Percentiles rank a stretch among this genome's conserved stretches.
Evolutionary conservation across 1,284 basidiomycete genomes (phyloP).

Genomic region (Cutaneotrichosporon cavernicola): DNA sequence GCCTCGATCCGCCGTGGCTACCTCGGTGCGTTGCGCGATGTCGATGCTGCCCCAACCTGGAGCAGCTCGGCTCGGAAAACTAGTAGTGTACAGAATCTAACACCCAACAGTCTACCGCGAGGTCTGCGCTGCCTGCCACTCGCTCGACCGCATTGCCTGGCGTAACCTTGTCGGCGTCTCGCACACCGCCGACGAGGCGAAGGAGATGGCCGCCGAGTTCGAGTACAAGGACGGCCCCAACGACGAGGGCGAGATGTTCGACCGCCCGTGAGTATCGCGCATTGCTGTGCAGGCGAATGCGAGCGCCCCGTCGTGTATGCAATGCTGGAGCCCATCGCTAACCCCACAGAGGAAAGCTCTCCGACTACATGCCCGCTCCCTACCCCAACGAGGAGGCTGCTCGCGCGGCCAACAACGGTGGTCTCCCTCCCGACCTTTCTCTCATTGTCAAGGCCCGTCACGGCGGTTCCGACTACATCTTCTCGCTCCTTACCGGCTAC

Average conservation of each 20-base stretch:
- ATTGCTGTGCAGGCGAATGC: neutral
- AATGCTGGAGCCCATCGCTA: neutral
- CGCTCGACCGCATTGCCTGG: conserved; percentile 98
- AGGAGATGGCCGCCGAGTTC: conserved; percentile 90
- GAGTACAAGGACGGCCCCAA: conserved; percentile 98
- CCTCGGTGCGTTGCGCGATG: conserved; percentile 56
- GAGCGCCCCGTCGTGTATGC: neutral
- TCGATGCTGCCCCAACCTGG: neutral
- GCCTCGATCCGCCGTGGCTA: conserved; percentile 92
- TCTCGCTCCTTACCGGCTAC: conserved; percentile 95
- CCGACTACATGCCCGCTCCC: conserved; percentile 93
- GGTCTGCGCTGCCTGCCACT: conserved; percentile 98
- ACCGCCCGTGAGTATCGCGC: conserved; percentile 72
- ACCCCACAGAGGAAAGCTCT: conserved; percentile 54
- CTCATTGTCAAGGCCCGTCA: conserved; percentile 98
- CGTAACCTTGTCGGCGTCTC: conserved; percentile 98
- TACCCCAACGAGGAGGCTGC: conserved; percentile 99
- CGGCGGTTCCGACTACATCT: conserved; percentile 94
- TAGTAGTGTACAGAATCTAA: neutral
- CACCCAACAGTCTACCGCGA: conserved; percentile 79
- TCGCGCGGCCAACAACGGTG: conserved; percentile 80
- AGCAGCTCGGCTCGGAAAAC: neutral
- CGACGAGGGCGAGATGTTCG: conserved; percentile 96
- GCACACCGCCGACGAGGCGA: conserved; percentile 89
- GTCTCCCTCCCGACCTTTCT: conserved; percentile 93